Evolutionary conservation across 108 stramenopile species (phyloP).

Genomic region (Parietichytrium sp.): DNA sequence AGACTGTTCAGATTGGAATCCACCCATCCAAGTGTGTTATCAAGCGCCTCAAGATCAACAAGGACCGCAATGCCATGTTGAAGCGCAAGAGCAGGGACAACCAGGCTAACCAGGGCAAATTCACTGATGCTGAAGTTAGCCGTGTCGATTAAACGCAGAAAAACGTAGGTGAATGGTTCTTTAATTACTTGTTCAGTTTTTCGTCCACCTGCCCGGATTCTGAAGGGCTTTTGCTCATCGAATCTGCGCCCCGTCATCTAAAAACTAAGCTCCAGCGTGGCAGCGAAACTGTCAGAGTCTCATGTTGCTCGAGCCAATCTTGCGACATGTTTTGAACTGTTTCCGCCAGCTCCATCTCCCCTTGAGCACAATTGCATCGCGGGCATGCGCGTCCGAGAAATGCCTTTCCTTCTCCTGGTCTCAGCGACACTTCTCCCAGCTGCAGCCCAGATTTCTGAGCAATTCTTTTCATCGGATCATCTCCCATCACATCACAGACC

Average conservation of each 20-base stretch:
- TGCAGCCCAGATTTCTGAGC: background rate
- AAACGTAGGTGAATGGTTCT: background rate
- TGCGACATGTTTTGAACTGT: background rate
- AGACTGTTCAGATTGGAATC: slow-evolving; percentile 85
- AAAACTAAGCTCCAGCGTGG: too few relatives aligned
- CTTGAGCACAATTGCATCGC: background rate
- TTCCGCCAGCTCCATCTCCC: background rate
- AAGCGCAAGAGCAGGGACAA: slow-evolving; percentile 86
- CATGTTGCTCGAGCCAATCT: background rate
- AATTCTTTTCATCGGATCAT: background rate
- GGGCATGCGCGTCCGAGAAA: slow-evolving; percentile 8
- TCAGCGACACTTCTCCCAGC: background rate
- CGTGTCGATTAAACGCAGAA: background rate
- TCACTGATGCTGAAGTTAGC: background rate
- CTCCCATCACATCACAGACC: slow-evolving; percentile 6
- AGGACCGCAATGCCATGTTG: slow-evolving; percentile 91
- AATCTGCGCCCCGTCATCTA: too few relatives aligned
- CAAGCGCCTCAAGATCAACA: slow-evolving; percentile 98
- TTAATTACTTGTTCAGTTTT: background rate
- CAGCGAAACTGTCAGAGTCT: background rate
- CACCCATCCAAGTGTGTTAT: slow-evolving; percentile 89
- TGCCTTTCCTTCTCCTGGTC: background rate
- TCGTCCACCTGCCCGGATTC: background rate
- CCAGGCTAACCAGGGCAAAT: slow-evolving; percentile 52
- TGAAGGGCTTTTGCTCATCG: too few relatives aligned